phyloP scores from a whole-genome alignment of 2,329 filamentous ascomycete species.

The Setomelanomma holmii region DNA sequence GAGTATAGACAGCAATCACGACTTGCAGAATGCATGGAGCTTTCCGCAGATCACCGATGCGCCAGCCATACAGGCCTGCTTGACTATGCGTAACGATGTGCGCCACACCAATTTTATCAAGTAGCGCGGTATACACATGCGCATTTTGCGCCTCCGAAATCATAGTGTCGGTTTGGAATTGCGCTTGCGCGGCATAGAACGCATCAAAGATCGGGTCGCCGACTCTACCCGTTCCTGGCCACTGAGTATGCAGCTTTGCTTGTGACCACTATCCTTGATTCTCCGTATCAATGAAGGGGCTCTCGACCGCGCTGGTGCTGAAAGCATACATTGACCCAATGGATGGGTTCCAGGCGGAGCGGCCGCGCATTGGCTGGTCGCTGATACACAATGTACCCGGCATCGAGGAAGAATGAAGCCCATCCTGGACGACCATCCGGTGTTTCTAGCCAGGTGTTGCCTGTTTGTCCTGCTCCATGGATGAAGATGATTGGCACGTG shows the following conservation, averaged over 20 bases:
- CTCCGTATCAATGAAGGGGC: conserved; percentile 45
- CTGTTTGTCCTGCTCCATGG: conserved; percentile 36
- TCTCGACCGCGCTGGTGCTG: conserved; percentile 22
- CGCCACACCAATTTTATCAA: conserved; percentile 52
- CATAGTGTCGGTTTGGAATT: conserved; percentile 40
- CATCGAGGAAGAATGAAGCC: conserved; percentile 56
- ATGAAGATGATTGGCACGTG: conserved; percentile 37
- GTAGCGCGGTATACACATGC: conserved; percentile 51
- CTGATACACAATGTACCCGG: conserved; percentile 58
- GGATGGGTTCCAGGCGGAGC: conserved; percentile 52
- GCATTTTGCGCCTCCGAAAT: conserved; percentile 44
- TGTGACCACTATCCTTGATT: conserved; percentile 52
- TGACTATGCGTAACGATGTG: conserved; percentile 61
- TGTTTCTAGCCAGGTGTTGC: conserved; percentile 51
- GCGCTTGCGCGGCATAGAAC: conserved; percentile 56
- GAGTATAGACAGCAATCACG: too few relatives aligned
- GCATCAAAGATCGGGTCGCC: conserved; percentile 59
- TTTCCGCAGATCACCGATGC: conserved; percentile 55
- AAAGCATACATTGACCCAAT: conserved; percentile 28
- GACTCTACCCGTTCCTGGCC: conserved; percentile 44
- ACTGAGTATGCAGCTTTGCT: conserved; percentile 54
- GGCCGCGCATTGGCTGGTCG: conserved; percentile 56
- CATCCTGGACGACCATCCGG: conserved; percentile 59
- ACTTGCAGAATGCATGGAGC: too few relatives aligned
- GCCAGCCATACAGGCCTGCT: conserved; percentile 56